Base-by-base conservation (phyloP, 208 protist species). In the Trypanosoma congolense region DNA sequence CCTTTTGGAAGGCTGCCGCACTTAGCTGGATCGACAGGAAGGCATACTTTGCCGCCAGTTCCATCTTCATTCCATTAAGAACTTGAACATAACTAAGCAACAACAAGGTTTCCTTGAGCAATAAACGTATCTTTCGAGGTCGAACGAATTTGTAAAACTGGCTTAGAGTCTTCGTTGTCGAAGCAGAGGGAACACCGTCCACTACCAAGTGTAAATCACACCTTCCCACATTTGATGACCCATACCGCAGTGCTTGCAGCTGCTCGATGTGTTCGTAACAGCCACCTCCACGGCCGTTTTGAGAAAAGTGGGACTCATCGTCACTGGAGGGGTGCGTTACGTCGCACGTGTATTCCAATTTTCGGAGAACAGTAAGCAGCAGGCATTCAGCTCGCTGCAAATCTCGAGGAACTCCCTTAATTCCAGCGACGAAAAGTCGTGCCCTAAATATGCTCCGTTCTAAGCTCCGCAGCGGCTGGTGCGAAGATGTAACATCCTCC, bases 291-390 rank as follows among this genome's bases (percentile, higher is more conserved):
- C 56, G 8, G 26, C 55, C 63, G 35, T 44, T 31, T 26, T 41
- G 14, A 1, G 38, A 47, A 36, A 70, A 70, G 21, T 60, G 19
- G 16, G 2, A 4, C 14, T 26, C 21, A 58, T 70, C 55, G 24
- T 53, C 18, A 30, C 51, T 26, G 25, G 48, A 43, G 18, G 54
- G 12, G 2, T 83, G 46, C 19, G 56, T 21, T 9, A 88, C 52
- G 54, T 93, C 86, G 56, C 86, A 93, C 19, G 76, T 55, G 61
- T 85, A 93, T n/a, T 73, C 64, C 10, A 90, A 52, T 21, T 70
- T 51, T 6, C 86, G 86, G 4, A 93, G 73, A 12, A 84, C 49
- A 26, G 65, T 46, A 18, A 90, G 74, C 21, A 86, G 59, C 58
- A 73, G 65, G 58, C 86, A 93, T 65, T 88, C 68, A 8, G 82